Conservation (phyloP, 495 filamentous ascomycete genomes). For the Neurospora sp. region DNA sequence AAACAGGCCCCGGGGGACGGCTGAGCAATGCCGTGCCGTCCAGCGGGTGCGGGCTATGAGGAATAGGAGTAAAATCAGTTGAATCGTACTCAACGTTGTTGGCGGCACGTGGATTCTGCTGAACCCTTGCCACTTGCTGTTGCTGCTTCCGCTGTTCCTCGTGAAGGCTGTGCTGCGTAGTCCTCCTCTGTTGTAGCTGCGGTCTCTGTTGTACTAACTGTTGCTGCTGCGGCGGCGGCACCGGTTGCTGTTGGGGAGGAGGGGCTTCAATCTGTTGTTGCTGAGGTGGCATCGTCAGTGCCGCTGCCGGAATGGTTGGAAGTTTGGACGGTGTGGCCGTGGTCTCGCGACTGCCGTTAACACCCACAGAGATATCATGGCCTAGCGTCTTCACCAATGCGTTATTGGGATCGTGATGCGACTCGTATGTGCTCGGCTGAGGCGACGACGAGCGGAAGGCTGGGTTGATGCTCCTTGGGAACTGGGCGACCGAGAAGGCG, state of each 20-base stretch:
- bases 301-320: conserved; percentile 7
- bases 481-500: conserved; percentile 86
- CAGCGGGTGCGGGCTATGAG: conserved; percentile 88
- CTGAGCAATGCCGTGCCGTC: conserved; percentile 99
- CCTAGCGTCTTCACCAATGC: conserved; percentile 54
- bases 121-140: conserved; percentile 9
- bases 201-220: conserved; percentile 7
- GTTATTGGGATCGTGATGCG: conserved; percentile 74
- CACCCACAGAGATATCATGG: conserved; percentile 22
- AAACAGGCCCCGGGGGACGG: conserved; percentile 62
- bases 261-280: background rate
- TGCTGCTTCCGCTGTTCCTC: background rate
- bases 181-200: background rate
- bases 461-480: conserved; percentile 89
- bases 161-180: background rate
- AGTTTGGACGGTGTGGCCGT: conserved; percentile 45
- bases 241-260: background rate
- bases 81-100: conserved; percentile 37
- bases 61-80: conserved; percentile 67
- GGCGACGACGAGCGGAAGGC: conserved; percentile 88
- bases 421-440: conserved; percentile 69
- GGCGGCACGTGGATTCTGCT: background rate
- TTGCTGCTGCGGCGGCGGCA: conserved; percentile 8
- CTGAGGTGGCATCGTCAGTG: background rate
- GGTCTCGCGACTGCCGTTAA: conserved; percentile 35